Conservation (phyloP, 2,329 filamentous ascomycete species). For the Blumeria hordei region DNA sequence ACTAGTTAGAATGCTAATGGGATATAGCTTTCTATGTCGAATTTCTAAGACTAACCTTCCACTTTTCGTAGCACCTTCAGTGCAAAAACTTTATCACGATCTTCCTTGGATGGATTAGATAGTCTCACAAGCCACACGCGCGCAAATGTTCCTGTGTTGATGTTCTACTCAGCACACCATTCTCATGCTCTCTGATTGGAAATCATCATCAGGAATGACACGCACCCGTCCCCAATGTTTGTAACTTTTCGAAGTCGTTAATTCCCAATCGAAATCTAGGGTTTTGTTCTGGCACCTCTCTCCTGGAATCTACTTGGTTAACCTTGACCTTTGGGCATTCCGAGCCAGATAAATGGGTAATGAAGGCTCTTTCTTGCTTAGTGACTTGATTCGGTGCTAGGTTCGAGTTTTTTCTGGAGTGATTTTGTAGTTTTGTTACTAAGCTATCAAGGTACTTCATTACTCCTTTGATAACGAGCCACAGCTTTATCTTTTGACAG, state of each 20-base stretch:
- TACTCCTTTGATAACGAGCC: too few species aligned
- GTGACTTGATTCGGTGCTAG: too few species aligned
- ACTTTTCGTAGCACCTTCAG: constrained; percentile 57
- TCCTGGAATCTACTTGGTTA: background rate
- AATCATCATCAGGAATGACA: constrained; percentile 1
- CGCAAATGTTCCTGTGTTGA: constrained; percentile 44
- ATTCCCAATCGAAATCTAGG: constrained; percentile 16
- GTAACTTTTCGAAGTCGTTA: constrained; percentile 46
- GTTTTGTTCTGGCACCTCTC: constrained; percentile 11
- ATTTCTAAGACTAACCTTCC: constrained; percentile 18
- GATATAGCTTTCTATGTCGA: background rate
- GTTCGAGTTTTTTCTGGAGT: too few species aligned
- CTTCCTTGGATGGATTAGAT: constrained; percentile 25
- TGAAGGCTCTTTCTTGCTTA: too few species aligned
- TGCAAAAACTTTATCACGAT: constrained; percentile 46
- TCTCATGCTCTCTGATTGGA: too few species aligned
- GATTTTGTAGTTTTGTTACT: too few species aligned
- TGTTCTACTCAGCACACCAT: too few species aligned
- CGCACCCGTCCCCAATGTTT: constrained; percentile 53
- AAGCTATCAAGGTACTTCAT: too few species aligned
- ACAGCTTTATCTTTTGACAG: too few species aligned
- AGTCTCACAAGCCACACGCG: constrained; percentile 57
- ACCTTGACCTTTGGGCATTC: too few species aligned
- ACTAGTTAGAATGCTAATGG: constrained; percentile 2
- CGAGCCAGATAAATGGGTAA: too few species aligned